Evolutionary conservation across 371 early-diverging fungal species (phyloP).

Genomic region (Ordospora colligata): DNA sequence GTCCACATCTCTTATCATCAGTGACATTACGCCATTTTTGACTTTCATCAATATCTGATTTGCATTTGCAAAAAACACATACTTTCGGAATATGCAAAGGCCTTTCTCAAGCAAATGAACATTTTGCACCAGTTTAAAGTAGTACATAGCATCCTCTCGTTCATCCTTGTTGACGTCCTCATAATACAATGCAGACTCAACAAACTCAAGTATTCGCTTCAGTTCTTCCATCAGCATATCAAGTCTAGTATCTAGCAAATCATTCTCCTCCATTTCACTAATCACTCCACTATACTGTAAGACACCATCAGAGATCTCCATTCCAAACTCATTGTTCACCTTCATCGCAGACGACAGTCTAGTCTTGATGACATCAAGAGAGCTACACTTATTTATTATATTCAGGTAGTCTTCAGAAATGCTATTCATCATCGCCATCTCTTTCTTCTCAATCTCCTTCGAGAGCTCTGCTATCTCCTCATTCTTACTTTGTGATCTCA

Average conservation of each 20-base stretch:
- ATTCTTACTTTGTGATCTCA: slow-evolving; percentile 5
- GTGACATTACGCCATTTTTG: not conserved
- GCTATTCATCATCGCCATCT: slow-evolving; percentile 16
- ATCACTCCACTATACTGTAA: not conserved
- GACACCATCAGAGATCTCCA: not conserved
- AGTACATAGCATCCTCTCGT: slow-evolving; percentile 1
- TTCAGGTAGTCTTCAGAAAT: slow-evolving; percentile 35
- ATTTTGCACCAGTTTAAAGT: not conserved
- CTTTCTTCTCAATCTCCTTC: slow-evolving; percentile 30
- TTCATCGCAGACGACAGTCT: not conserved
- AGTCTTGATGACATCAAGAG: slow-evolving; percentile 19
- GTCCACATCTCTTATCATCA: not conserved
- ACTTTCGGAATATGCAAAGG: not conserved
- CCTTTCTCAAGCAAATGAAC: not conserved
- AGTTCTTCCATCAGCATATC: not conserved
- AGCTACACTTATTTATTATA: slow-evolving; percentile 39
- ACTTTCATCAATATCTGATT: not conserved
- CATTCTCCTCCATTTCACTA: slow-evolving; percentile 6
- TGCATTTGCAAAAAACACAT: slow-evolving; percentile 1
- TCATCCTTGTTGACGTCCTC: not conserved
- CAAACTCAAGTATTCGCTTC: not conserved
- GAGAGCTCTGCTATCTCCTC: not conserved
- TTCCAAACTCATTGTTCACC: not conserved
- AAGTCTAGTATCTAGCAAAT: not conserved
- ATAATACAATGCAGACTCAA: not conserved